Percentiles rank a stretch among this genome's conserved stretches.
These are phyloP conservation scores for Andrographis paniculata DNA, from an alignment of 305 asterid genomes.

Conservation along the genomic window DNA sequence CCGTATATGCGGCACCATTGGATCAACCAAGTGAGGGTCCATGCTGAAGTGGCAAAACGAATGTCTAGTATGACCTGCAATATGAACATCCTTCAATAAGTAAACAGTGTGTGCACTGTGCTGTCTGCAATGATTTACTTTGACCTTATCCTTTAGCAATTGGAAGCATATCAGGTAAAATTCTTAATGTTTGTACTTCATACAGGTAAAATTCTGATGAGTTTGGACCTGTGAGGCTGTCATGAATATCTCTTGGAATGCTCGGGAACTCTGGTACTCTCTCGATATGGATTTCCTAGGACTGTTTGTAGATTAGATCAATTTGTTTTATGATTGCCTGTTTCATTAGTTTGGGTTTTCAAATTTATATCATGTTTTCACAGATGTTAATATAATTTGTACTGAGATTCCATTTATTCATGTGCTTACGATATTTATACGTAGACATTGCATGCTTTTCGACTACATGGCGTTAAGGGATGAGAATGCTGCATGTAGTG, in stretches of 20 bases:
- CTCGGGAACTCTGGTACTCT: neutral
- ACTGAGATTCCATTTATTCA: too few relatives aligned
- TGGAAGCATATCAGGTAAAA: neutral
- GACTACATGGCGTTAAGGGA: neutral
- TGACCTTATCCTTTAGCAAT: slow-evolving; percentile 8
- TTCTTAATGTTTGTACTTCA: neutral
- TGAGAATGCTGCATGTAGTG: neutral
- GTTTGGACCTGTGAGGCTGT: neutral
- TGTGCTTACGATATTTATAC: too few relatives aligned
- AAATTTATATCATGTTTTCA: too few relatives aligned
- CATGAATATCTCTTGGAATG: neutral
- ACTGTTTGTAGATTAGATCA: too few relatives aligned
- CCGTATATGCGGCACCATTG: neutral
- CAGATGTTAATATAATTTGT: too few relatives aligned
- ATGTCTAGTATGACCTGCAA: neutral
- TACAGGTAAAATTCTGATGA: neutral
- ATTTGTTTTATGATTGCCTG: too few relatives aligned
- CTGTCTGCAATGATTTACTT: slow-evolving; percentile 11
- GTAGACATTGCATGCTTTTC: neutral
- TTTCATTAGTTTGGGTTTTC: too few relatives aligned
- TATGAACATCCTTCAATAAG: slow-evolving; percentile 17
- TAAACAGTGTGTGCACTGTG: neutral
- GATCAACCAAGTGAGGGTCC: slow-evolving; percentile 11
- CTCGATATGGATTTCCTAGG: too few relatives aligned
- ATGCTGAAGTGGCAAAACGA: slow-evolving; percentile 19